Base-by-base conservation (phyloP, 768 basidiomycete genomes). In the Leucogyrophana mollusca region DNA sequence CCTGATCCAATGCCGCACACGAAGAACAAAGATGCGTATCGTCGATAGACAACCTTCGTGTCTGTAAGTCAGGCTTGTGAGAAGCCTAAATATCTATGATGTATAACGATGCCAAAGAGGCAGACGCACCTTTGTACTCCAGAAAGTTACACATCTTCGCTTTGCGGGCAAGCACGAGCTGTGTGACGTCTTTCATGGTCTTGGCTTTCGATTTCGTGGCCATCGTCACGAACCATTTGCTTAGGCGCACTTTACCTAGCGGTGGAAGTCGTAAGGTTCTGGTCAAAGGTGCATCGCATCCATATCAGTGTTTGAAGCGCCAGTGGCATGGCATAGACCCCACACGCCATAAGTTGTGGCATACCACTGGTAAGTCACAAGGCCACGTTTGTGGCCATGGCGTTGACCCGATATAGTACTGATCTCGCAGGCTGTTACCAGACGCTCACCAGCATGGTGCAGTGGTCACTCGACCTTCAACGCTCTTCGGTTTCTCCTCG, bases 1-100 rank as follows among this genome's bases (percentile, higher is more conserved):
- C 70, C 71, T 25, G 81, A 77, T 40, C 83, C 79, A 52, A 97
- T 85, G 38, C 90, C 92, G 54, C 84, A 87, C 33, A 98, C 85
- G 68, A 98, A 98, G 79, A 94, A 97, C 27, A 98, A 70, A 8
- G 92, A 94, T 7, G 94, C 94, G 58, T 98, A 98, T 61, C 94
- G 84, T 37, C 93, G 78, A 71, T 98, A 98, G 18, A 96, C 87
- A 50, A 98, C 84, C 74, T 95, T 87, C 40, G 84, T 78, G 56
- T 87, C 85, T 87, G 62, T 33, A 25, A 21, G 17, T 30, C 37
- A 46, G 25, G 25, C 35, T 24, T 9, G 22, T 30, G n/a, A n/a
- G n/a, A n/a, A 16, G 20, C n/a, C 30, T 16, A 32, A 9, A 33
- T 13, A 3, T 16, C 24, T 16, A 43, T 9, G 4, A 8, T 43